A percentile compares a stretch with the other conserved stretches of the same genome.
Conservation (phyloP, 164 flowering plant species). For the Cinnamomum micranthum region DNA sequence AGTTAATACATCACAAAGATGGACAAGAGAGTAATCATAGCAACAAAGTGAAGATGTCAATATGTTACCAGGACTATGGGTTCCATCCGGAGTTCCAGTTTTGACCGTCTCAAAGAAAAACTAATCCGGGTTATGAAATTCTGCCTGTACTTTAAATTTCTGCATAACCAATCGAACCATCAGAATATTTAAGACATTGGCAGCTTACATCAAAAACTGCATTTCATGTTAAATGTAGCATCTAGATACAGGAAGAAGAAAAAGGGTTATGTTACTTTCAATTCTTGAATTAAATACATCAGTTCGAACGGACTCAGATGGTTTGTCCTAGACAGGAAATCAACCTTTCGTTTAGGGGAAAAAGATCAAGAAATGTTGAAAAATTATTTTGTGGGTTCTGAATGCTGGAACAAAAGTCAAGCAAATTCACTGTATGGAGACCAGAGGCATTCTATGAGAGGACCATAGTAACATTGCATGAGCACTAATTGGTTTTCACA, state of each 20-base stretch:
- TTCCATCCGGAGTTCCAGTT: conserved; percentile 56
- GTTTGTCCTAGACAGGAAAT: background rate
- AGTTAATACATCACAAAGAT: background rate
- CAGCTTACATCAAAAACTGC: background rate
- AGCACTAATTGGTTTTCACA: too few relatives aligned
- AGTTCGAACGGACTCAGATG: background rate
- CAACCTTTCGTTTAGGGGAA: background rate
- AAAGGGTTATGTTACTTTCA: background rate
- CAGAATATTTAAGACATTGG: background rate
- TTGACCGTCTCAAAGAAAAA: conserved; percentile 76
- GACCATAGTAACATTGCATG: too few relatives aligned
- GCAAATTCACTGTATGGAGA: too few relatives aligned
- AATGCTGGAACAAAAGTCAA: too few relatives aligned
- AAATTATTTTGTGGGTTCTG: too few relatives aligned
- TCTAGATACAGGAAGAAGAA: background rate
- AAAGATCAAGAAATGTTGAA: background rate
- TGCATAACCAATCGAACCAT: conserved; percentile 22
- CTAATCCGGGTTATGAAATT: conserved; percentile 84
- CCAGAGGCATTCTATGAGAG: too few relatives aligned
- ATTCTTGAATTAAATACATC: too few relatives aligned
- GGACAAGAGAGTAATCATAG: background rate
- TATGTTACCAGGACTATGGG: conserved; percentile 59
- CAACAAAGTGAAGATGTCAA: background rate
- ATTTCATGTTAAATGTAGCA: background rate
- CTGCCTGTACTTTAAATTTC: conserved; percentile 82